phyloP scores from a whole-genome alignment of 805 yeast species.

The Saitoella complicata region DNA sequence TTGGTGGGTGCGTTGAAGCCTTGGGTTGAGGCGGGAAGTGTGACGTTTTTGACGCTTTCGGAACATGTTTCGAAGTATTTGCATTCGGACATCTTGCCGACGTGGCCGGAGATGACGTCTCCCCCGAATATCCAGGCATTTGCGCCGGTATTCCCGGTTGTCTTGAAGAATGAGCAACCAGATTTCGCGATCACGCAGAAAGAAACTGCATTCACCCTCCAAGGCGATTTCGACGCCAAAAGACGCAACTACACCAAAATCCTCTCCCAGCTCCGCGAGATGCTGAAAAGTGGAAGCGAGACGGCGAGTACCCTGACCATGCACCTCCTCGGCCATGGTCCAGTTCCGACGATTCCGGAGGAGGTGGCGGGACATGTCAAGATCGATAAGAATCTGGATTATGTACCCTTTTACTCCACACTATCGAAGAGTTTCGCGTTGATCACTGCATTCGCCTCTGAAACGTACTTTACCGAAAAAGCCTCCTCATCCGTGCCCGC shows the following conservation, averaged over 20 bases:
- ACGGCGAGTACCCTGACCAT: slow-evolving; percentile 7
- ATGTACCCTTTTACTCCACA: slow-evolving; percentile 9
- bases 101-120: slow-evolving; percentile 9
- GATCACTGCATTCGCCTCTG: slow-evolving; percentile 12
- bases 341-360: slow-evolving; percentile 10
- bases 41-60: slow-evolving; percentile 10
- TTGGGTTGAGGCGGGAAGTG: slow-evolving; percentile 10
- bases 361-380: slow-evolving; percentile 7
- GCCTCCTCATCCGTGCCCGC: slow-evolving; percentile 14
- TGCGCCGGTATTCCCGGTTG: slow-evolving; percentile 13
- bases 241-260: slow-evolving; percentile 12
- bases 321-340: slow-evolving; percentile 12
- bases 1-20: not conserved
- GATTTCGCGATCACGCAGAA: slow-evolving; percentile 2
- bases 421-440: slow-evolving; percentile 11
- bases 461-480: slow-evolving; percentile 11
- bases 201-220: slow-evolving; percentile 9
- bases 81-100: slow-evolving; percentile 7
- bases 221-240: slow-evolving; percentile 12
- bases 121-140: slow-evolving; percentile 5
- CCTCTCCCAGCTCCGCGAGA: slow-evolving; percentile 8
- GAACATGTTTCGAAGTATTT: slow-evolving; percentile 9
- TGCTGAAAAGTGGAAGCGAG: slow-evolving; percentile 5
- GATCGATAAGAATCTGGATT: slow-evolving; percentile 12
- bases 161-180: not conserved